phyloP scores from a whole-genome alignment of 768 basidiomycete genomes.

The Tulasnella sp. region DNA sequence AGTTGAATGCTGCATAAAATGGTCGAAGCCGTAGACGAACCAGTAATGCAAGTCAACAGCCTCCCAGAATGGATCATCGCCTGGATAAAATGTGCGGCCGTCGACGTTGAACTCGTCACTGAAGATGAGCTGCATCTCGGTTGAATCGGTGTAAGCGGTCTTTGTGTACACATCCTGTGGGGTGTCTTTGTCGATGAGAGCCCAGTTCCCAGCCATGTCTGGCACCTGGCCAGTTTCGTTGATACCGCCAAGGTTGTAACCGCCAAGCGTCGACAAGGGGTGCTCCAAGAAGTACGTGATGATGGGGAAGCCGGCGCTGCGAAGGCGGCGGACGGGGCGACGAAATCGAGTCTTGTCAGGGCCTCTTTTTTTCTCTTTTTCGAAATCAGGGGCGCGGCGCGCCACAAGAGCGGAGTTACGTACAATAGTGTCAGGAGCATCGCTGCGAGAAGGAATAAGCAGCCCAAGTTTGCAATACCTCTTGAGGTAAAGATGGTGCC shows the following conservation, averaged over 20 bases:
- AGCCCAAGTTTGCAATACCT: slow-evolving; percentile 69
- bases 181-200: slow-evolving; percentile 73
- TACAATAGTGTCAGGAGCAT: slow-evolving; percentile 48
- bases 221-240: slow-evolving; percentile 87
- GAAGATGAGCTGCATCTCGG: slow-evolving; percentile 66
- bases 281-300: slow-evolving; percentile 42
- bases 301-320: slow-evolving; percentile 73
- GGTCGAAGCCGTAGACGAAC: not conserved
- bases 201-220: slow-evolving; percentile 60
- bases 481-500: slow-evolving; percentile 62
- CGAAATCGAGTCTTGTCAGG: slow-evolving; percentile 5
- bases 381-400: not conserved
- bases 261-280: slow-evolving; percentile 34
- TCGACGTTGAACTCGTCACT: slow-evolving; percentile 85
- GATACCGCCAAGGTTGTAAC: slow-evolving; percentile 82
- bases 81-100: slow-evolving; percentile 77
- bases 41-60: slow-evolving; percentile 57
- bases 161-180: slow-evolving; percentile 55
- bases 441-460: slow-evolving; percentile 54
- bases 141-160: slow-evolving; percentile 51
- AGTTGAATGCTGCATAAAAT: slow-evolving; percentile 35
- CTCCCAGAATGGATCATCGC: slow-evolving; percentile 90
- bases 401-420: not conserved
- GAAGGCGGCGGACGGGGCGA: not conserved
- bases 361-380: not conserved